These are phyloP conservation scores for Auriscalpium microsporum DNA, from an alignment of 768 basidiomycete genomes.

Conservation along the genomic window DNA sequence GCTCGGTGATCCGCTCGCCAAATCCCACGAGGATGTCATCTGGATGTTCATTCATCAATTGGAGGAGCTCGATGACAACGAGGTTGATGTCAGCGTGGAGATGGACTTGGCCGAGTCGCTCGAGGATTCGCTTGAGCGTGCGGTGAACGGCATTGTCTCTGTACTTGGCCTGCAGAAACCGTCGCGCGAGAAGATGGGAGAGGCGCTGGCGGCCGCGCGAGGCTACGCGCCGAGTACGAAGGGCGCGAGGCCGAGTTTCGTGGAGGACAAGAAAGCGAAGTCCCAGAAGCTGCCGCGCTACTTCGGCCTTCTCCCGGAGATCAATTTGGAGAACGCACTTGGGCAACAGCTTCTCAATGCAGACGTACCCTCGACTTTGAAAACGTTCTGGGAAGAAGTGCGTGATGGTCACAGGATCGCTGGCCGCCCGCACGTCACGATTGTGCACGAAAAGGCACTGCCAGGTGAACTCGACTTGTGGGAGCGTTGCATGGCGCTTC, in stretches of 20 bases:
- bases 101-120: slow-evolving; percentile 53
- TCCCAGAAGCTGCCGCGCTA: slow-evolving; percentile 45
- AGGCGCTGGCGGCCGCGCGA: slow-evolving; percentile 35
- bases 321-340: slow-evolving; percentile 49
- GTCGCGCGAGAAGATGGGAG: slow-evolving; percentile 43
- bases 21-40: slow-evolving; percentile 71
- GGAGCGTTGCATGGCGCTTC: slow-evolving; percentile 41
- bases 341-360: slow-evolving; percentile 29
- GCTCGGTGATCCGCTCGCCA: slow-evolving; percentile 41
- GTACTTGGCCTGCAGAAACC: slow-evolving; percentile 49
- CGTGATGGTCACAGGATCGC: slow-evolving; percentile 39
- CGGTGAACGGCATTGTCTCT: slow-evolving; percentile 48
- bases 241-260: slow-evolving; percentile 16
- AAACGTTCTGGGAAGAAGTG: slow-evolving; percentile 42
- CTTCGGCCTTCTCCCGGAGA: slow-evolving; percentile 69
- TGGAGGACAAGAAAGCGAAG: slow-evolving; percentile 26
- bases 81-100: slow-evolving; percentile 63
- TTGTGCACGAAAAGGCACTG: slow-evolving; percentile 62
- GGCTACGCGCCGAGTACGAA: slow-evolving; percentile 32
- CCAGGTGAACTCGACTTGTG: slow-evolving; percentile 32
- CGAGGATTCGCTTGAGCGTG: slow-evolving; percentile 46
- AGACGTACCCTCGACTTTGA: slow-evolving; percentile 25
- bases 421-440: slow-evolving; percentile 72
- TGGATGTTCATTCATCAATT: slow-evolving; percentile 65
- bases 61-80: slow-evolving; percentile 50